Conservation (phyloP, 495 filamentous ascomycete species). For the Penicillium cataractarum region DNA sequence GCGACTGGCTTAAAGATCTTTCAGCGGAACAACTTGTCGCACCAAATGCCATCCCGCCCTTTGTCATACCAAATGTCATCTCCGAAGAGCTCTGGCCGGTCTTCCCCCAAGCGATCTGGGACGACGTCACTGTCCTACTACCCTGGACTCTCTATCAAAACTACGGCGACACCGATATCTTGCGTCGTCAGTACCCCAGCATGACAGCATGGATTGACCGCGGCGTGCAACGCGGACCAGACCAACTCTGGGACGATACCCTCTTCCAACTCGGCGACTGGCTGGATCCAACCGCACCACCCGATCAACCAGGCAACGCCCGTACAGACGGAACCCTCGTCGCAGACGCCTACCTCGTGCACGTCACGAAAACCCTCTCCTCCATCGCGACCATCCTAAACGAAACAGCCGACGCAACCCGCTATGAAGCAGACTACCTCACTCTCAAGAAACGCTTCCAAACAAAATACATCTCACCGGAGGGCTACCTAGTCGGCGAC, state of each 20-base stretch:
- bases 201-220: conserved; percentile 49
- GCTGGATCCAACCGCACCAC: conserved; percentile 55
- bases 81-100: conserved; percentile 28
- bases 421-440: conserved; percentile 43
- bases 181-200: conserved; percentile 42
- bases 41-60: conserved; percentile 32
- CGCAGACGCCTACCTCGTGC: conserved; percentile 55
- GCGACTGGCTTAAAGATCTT: conserved; percentile 52
- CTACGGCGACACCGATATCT: conserved; percentile 45
- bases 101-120: conserved; percentile 47
- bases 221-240: conserved; percentile 43
- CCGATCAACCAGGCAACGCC: conserved; percentile 40
- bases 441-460: conserved; percentile 42
- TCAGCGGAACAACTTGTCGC: conserved; percentile 41
- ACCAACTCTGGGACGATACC: conserved; percentile 40
- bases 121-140: conserved; percentile 47
- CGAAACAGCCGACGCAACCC: conserved; percentile 71
- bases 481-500: conserved; percentile 44
- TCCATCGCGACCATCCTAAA: conserved; percentile 79
- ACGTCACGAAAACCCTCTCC: conserved; percentile 56
- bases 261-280: conserved; percentile 54
- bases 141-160: conserved; percentile 48
- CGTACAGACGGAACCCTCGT: conserved; percentile 48
- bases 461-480: conserved; percentile 42
- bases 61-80: conserved; percentile 48